These are phyloP conservation scores for Durio zibethinus DNA, from an alignment of 345 rosid species.

Conservation along the genomic window DNA sequence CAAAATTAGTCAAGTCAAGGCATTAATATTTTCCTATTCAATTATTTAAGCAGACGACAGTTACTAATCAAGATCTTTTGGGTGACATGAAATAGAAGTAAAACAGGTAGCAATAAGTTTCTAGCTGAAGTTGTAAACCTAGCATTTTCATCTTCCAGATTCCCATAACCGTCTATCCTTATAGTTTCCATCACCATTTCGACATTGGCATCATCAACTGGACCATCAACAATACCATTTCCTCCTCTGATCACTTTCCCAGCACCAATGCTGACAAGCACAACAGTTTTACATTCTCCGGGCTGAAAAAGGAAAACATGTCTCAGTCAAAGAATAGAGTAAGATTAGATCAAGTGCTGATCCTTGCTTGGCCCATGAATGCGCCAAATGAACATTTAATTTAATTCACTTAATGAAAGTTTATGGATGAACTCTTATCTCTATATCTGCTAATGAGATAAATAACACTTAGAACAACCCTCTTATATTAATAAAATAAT, in stretches of 20 bases:
- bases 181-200: conserved; percentile 44
- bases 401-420: neutral
- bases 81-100: conserved; percentile 5
- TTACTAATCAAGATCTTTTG: conserved; percentile 6
- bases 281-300: conserved; percentile 73
- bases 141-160: conserved; percentile 57
- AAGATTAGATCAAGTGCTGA: neutral
- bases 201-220: conserved; percentile 38
- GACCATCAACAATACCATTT: conserved; percentile 69
- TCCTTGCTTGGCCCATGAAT: conserved; percentile 8
- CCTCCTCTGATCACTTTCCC: conserved; percentile 79
- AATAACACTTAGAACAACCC: neutral
- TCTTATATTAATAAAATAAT: neutral
- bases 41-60: neutral
- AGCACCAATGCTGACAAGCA: conserved; percentile 86
- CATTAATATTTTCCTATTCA: neutral
- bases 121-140: conserved; percentile 48
- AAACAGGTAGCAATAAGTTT: conserved; percentile 19
- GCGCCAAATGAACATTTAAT: conserved; percentile 1
- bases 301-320: conserved; percentile 51
- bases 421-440: neutral
- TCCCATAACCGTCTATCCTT: conserved; percentile 37
- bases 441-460: neutral
- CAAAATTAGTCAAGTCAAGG: conserved; percentile 32
- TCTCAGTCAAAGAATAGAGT: conserved; percentile 9